These are phyloP conservation scores for Aspergillus arachidicola DNA, from an alignment of 2,329 filamentous ascomycete species.

Conservation along the genomic window DNA sequence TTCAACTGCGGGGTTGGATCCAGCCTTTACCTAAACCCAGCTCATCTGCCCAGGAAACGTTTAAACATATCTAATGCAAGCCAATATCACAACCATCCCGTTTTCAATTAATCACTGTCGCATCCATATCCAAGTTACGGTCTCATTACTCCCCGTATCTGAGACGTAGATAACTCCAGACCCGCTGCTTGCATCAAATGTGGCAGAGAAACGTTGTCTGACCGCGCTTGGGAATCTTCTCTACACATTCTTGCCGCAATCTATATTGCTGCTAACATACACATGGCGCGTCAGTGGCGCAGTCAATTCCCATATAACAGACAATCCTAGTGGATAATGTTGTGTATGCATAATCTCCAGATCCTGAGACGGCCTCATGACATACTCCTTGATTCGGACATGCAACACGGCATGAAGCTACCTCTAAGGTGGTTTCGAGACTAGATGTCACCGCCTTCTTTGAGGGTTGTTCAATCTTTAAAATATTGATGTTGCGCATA, in stretches of 20 bases:
- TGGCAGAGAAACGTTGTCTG: neutral
- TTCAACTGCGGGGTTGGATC: neutral
- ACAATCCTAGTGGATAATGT: neutral
- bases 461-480: too few species aligned
- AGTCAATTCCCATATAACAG: accelerated
- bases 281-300: too few species aligned
- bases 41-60: neutral
- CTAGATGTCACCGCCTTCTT: too few species aligned
- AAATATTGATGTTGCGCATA: too few species aligned
- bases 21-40: too few species aligned
- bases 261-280: too few species aligned
- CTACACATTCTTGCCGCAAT: neutral
- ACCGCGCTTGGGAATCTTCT: neutral
- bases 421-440: too few species aligned
- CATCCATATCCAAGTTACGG: neutral
- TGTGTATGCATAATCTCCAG: neutral
- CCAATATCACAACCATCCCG: too few species aligned
- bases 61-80: neutral
- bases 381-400: too few species aligned
- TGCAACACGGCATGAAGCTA: too few species aligned
- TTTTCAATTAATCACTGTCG: neutral
- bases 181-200: neutral
- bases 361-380: neutral
- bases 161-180: too few species aligned
- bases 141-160: neutral